phyloP scores from a whole-genome alignment of 306 rosid species.

The Rosa persica region DNA sequence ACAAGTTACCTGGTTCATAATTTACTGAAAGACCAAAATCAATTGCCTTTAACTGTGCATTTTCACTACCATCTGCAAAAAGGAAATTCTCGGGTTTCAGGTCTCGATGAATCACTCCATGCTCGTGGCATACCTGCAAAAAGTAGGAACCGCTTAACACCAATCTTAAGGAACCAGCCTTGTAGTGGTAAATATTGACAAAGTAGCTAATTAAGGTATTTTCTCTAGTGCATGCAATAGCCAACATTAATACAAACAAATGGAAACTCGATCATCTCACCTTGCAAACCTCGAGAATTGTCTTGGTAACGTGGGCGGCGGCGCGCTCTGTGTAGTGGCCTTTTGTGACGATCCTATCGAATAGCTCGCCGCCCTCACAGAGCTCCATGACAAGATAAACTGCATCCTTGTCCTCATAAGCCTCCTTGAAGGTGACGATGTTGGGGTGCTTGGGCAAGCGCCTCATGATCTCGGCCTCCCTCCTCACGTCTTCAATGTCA shows the following conservation, averaged over 20 bases:
- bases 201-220: no score
- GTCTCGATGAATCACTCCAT: constrained; percentile 90
- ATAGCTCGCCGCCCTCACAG: constrained; percentile 90
- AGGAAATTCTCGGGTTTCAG: constrained; percentile 94
- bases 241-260: no score
- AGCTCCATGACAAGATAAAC: constrained; percentile 91
- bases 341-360: constrained; percentile 71
- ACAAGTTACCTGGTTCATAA: constrained; percentile 50
- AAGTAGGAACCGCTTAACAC: background rate
- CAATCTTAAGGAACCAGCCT: background rate
- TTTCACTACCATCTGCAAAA: constrained; percentile 61
- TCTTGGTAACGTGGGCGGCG: constrained; percentile 69
- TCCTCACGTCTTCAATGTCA: constrained; percentile 72
- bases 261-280: constrained; percentile 19
- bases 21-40: constrained; percentile 93
- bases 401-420: constrained; percentile 77
- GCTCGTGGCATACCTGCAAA: constrained; percentile 73
- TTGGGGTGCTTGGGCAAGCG: constrained; percentile 78
- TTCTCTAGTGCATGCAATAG: no score
- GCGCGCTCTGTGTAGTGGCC: constrained; percentile 94
- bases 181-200: background rate
- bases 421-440: constrained; percentile 74
- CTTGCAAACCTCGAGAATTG: constrained; percentile 86
- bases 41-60: constrained; percentile 65
- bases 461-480: constrained; percentile 86